A percentile compares a stretch with the other conserved stretches of the same genome.
Conservation (phyloP, 2,329 filamentous ascomycete species). For the Fusarium odoratissimum region DNA sequence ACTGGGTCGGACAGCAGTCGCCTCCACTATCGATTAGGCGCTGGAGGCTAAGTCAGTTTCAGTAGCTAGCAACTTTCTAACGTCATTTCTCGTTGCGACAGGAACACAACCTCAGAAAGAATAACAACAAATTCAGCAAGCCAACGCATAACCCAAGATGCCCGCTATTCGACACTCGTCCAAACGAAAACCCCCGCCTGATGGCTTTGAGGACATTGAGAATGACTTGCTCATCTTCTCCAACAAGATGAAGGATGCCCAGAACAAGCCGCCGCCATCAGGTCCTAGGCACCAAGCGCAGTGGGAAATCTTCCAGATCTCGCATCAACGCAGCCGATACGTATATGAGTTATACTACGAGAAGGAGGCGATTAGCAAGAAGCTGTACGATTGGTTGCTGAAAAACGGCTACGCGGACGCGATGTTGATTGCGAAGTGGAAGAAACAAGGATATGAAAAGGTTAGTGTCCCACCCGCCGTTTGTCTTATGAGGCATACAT, state of each 20-base stretch:
- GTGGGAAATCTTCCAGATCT: constrained; percentile 98
- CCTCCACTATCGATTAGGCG: background rate
- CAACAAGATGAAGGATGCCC: constrained; percentile 95
- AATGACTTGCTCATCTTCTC: constrained; percentile 86
- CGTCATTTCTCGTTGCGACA: background rate
- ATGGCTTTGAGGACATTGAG: constrained; percentile 89
- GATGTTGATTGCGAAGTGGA: constrained; percentile 98
- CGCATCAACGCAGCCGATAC: constrained; percentile 90
- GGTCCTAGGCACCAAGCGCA: constrained; percentile 87
- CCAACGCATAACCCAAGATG: constrained; percentile 60
- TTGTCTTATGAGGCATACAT: background rate
- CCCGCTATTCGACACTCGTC: constrained; percentile 80
- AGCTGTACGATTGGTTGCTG: constrained; percentile 93
- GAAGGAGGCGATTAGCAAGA: constrained; percentile 93
- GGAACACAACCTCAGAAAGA: background rate
- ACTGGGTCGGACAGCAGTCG: background rate
- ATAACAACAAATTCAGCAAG: background rate
- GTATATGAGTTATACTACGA: constrained; percentile 98
- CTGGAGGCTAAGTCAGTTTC: background rate
- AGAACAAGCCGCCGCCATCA: constrained; percentile 86
- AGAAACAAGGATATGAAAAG: constrained; percentile 99
- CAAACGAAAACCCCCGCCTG: constrained; percentile 84
- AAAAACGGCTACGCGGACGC: constrained; percentile 97
- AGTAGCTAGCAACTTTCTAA: background rate
- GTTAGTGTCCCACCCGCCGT: constrained; percentile 59